phyloP scores from a whole-genome alignment of 768 basidiomycete species.

The Pulveroboletus ravenelii region DNA sequence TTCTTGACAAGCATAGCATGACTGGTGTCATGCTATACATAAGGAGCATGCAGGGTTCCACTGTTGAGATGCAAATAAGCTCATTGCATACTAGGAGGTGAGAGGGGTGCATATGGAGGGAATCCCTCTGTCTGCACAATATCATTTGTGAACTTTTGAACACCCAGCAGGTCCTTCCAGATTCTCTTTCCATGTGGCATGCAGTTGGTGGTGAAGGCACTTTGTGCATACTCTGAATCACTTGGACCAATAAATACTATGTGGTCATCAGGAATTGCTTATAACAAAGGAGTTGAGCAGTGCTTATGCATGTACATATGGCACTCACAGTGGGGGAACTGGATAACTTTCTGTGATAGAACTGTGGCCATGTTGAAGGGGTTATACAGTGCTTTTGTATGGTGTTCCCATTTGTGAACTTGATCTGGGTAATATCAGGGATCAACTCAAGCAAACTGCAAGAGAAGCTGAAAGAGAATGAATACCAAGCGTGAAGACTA shows the following conservation, averaged over 20 bases:
- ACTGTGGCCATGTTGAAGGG: slow-evolving; percentile 21
- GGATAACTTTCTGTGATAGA: slow-evolving; percentile 19
- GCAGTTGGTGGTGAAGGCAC: slow-evolving; percentile 34
- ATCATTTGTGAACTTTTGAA: slow-evolving; percentile 38
- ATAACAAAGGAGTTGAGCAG: not conserved
- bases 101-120: no score
- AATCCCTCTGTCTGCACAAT: slow-evolving; percentile 15
- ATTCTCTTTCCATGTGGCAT: slow-evolving; percentile 31
- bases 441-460: no score
- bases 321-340: slow-evolving; percentile 29
- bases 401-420: no score
- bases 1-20: slow-evolving; percentile 25
- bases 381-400: slow-evolving; percentile 3
- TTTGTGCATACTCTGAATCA: slow-evolving; percentile 47
- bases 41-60: slow-evolving; percentile 31
- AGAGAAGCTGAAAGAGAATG: no score
- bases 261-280: not conserved
- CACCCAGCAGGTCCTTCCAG: slow-evolving; percentile 34
- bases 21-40: slow-evolving; percentile 5
- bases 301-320: slow-evolving; percentile 20
- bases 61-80: slow-evolving; percentile 12
- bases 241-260: slow-evolving; percentile 35
- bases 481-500: no score
- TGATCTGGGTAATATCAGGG: no score
- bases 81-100: not conserved